phyloP scores from a whole-genome alignment of 257 asterid genomes.

The Jacaranda mimosifolia region DNA sequence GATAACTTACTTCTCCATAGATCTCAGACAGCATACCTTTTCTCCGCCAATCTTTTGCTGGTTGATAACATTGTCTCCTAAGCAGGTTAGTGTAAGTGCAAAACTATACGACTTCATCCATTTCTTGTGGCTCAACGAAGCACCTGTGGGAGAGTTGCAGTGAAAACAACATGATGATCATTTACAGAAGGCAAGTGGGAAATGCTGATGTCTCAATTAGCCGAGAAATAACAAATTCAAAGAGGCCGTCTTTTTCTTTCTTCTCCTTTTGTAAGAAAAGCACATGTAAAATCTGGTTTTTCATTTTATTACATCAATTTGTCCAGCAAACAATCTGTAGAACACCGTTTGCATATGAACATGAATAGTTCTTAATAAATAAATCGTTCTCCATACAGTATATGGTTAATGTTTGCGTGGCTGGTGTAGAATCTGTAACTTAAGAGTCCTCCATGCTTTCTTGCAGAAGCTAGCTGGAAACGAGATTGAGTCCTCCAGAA shows the following conservation, averaged over 20 bases:
- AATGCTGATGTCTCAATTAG: constrained; percentile 16
- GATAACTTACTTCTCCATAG: neutral
- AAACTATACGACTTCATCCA: constrained; percentile 93
- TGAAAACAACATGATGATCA: constrained; percentile 31
- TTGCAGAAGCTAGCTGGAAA: constrained; percentile 25
- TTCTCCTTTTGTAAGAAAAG: neutral
- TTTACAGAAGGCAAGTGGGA: constrained; percentile 23
- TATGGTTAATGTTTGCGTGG: no score
- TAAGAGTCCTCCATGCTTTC: constrained; percentile 28
- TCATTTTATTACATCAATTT: neutral
- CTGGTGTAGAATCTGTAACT: constrained; percentile 14
- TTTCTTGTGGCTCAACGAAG: constrained; percentile 96
- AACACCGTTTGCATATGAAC: neutral
- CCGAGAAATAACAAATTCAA: neutral
- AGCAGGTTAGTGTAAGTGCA: constrained; percentile 95
- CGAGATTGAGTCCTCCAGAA: neutral
- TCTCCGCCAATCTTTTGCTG: neutral
- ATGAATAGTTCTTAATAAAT: neutral
- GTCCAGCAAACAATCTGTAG: neutral
- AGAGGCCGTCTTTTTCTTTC: neutral
- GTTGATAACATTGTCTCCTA: neutral
- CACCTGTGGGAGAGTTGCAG: constrained; percentile 97
- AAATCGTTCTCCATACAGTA: no score
- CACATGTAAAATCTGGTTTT: constrained; percentile 1
- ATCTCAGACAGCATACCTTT: neutral